Evolutionary conservation across 495 filamentous ascomycete species (phyloP).

Genomic region (Penicillium malachiteum): DNA sequence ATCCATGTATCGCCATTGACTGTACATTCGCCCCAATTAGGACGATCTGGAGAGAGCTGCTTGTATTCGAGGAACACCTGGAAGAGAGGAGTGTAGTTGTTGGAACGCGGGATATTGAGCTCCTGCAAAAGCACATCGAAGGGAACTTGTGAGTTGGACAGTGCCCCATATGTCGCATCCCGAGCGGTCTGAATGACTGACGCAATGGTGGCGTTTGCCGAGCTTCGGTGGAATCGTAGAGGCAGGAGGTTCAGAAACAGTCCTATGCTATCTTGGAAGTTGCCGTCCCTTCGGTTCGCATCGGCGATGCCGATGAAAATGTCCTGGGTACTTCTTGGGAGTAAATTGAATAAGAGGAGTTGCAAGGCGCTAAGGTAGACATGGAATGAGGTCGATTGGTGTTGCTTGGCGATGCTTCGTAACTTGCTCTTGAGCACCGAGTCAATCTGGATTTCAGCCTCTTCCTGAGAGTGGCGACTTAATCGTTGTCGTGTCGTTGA

Average conservation of each 20-base stretch:
- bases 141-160: neutral
- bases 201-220: neutral
- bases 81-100: constrained; percentile 27
- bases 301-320: constrained; percentile 42
- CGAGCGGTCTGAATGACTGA: neutral
- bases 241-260: constrained; percentile 49
- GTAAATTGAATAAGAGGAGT: neutral
- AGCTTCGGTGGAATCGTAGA: constrained; percentile 30
- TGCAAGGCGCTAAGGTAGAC: neutral
- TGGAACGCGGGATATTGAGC: constrained; percentile 4
- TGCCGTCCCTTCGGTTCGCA: constrained; percentile 29
- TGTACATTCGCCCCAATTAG: too few species aligned
- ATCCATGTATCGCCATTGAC: too few species aligned
- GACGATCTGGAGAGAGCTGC: too few species aligned
- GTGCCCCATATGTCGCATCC: constrained; percentile 1
- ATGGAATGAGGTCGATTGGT: neutral
- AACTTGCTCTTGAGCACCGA: too few species aligned
- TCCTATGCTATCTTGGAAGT: constrained; percentile 31
- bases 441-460: too few species aligned
- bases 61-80: constrained; percentile 35
- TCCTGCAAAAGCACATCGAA: neutral
- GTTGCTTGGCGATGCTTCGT: too few species aligned
- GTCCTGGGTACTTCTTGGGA: constrained; percentile 11
- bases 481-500: too few species aligned
- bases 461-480: too few species aligned